Conservation (phyloP, 148 eudicot species). For the Cornus suecica region DNA sequence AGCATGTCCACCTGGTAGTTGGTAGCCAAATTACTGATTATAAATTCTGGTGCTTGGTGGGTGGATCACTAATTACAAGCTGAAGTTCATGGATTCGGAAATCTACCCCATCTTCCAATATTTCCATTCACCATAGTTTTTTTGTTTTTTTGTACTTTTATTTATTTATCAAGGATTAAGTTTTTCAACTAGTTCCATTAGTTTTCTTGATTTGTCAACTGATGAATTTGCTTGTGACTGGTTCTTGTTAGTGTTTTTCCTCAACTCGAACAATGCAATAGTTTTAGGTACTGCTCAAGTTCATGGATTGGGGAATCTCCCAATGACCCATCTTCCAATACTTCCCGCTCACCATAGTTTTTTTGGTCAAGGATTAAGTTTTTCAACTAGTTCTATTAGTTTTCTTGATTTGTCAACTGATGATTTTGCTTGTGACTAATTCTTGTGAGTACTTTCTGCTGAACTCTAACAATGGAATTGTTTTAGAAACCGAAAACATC, state of each 20-base stretch:
- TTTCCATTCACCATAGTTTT: not conserved
- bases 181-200: not conserved
- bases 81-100: not conserved
- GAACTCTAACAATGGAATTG: not conserved
- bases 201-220: not conserved
- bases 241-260: too few relatives aligned
- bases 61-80: not conserved
- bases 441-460: not conserved
- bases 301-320: not conserved
- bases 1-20: not conserved
- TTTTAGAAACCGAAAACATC: not conserved
- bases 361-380: not conserved
- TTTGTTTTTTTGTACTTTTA: too few relatives aligned
- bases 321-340: conserved; percentile 3
- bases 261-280: too few relatives aligned
- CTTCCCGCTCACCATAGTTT: conserved; percentile 1
- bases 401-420: not conserved
- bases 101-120: not conserved
- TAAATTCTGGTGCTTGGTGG: not conserved
- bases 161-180: not conserved
- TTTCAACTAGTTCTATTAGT: not conserved
- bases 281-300: too few relatives aligned
- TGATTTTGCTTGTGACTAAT: not conserved
- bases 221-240: not conserved
- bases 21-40: not conserved